Evolutionary conservation across 768 basidiomycete species (phyloP).

Genomic region (Mycena chlorophos): DNA sequence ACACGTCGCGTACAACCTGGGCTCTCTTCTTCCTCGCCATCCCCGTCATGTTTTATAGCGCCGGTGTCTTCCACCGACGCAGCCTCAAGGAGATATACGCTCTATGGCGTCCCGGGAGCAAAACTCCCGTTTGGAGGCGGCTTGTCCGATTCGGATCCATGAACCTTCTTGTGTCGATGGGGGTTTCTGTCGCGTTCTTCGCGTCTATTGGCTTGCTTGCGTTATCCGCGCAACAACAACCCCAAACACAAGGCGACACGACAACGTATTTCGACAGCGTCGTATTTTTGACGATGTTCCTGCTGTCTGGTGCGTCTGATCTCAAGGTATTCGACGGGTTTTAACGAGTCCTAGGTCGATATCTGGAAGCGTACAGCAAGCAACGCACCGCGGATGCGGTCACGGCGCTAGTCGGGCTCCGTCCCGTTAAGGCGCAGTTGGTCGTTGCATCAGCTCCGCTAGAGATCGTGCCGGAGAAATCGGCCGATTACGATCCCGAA

Average conservation of each 20-base stretch:
- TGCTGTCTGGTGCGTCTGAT: constrained; percentile 54
- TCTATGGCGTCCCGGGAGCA: constrained; percentile 59
- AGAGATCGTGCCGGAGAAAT: constrained; percentile 15
- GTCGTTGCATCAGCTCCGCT: constrained; percentile 18
- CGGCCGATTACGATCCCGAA: constrained; percentile 35
- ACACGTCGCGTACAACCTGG: constrained; percentile 60
- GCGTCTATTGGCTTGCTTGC: constrained; percentile 70
- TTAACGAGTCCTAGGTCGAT: constrained; percentile 47
- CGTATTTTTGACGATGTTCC: constrained; percentile 79
- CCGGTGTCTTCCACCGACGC: constrained; percentile 55
- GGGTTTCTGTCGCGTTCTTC: constrained; percentile 77
- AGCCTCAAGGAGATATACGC: constrained; percentile 54
- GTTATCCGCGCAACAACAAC: constrained; percentile 49
- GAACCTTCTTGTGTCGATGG: constrained; percentile 77
- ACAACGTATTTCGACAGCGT: constrained; percentile 83
- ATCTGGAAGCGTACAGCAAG: constrained; percentile 66
- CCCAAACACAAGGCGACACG: constrained; percentile 43
- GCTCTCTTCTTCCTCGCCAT: constrained; percentile 67
- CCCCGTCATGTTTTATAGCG: constrained; percentile 69
- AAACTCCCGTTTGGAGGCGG: constrained; percentile 52
- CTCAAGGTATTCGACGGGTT: constrained; percentile 1
- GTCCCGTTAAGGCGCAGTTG: constrained; percentile 62
- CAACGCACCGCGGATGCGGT: constrained; percentile 74
- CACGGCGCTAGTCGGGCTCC: constrained; percentile 61
- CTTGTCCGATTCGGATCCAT: constrained; percentile 81